A percentile compares a stretch with the other conserved stretches of the same genome.
These are phyloP conservation scores for Magnusiomyces ingens DNA, from an alignment of 1,139 yeast genomes.

Conservation along the genomic window DNA sequence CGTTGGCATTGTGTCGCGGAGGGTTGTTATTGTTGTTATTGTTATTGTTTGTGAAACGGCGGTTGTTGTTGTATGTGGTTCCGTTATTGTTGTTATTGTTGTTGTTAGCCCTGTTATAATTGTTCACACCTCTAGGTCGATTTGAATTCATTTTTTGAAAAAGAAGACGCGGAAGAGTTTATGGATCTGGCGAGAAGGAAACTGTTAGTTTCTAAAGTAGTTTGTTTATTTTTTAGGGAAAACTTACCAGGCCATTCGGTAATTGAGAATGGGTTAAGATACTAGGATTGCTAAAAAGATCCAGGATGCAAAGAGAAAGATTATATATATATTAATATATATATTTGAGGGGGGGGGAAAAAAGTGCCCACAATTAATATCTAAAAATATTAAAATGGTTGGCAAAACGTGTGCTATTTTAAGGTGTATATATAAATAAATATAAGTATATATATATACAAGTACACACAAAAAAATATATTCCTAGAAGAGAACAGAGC, in stretches of 20 bases:
- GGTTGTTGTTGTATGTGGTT: constrained; percentile 4
- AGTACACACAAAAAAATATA: too few species aligned
- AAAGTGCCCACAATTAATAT: neutral
- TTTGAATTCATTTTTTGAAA: constrained; percentile 1
- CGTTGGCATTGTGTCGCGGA: neutral
- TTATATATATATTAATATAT: too few species aligned
- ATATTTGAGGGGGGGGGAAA: neutral
- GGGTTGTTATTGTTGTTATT: neutral
- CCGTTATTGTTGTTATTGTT: constrained; percentile 4
- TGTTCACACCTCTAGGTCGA: neutral
- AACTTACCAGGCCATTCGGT: constrained; percentile 1
- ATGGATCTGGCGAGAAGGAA: too few species aligned
- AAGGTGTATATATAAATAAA: too few species aligned
- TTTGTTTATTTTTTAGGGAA: too few species aligned
- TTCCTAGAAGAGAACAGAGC: too few species aligned
- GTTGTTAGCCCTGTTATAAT: constrained; percentile 4
- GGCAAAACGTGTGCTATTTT: too few species aligned
- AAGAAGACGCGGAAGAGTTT: neutral
- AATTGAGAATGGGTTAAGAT: neutral
- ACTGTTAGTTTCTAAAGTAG: too few species aligned
- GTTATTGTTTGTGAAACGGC: constrained; percentile 5
- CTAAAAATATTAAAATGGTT: neutral
- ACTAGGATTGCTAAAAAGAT: too few species aligned
- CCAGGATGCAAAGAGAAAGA: too few species aligned
- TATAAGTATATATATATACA: too few species aligned